Evolutionary conservation across 2,329 filamentous ascomycete genomes (phyloP).

Genomic region (Lachnellula suecica): DNA sequence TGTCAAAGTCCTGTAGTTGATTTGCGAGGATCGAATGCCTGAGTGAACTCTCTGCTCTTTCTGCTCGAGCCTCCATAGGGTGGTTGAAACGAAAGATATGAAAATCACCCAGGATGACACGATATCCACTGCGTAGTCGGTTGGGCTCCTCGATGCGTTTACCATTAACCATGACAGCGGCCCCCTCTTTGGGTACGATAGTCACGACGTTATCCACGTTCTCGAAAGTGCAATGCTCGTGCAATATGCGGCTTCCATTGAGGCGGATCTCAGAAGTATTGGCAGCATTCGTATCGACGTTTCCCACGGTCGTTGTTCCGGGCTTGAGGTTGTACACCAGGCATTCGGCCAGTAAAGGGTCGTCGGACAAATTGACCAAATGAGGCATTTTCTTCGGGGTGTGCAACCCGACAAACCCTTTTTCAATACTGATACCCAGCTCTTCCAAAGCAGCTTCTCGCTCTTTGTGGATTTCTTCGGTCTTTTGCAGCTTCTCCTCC

Average conservation of each 20-base stretch:
- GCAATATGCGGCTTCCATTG: constrained; percentile 89
- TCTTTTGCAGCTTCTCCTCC: constrained; percentile 95
- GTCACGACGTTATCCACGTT: constrained; percentile 93
- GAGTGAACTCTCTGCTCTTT: constrained; percentile 84
- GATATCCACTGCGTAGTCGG: constrained; percentile 85
- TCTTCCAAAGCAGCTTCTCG: constrained; percentile 93
- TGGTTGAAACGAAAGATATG: constrained; percentile 99
- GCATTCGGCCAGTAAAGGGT: constrained; percentile 91
- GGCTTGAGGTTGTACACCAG: constrained; percentile 98
- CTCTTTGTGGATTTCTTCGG: constrained; percentile 96
- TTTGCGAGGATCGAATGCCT: constrained; percentile 75
- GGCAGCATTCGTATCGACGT: constrained; percentile 79
- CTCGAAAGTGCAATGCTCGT: constrained; percentile 92
- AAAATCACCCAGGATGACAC: constrained; percentile 95
- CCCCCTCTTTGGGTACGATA: constrained; percentile 83
- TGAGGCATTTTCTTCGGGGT: constrained; percentile 99
- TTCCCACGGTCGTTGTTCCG: constrained; percentile 89
- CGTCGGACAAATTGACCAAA: constrained; percentile 95
- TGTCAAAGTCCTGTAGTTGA: constrained; percentile 51
- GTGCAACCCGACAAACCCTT: constrained; percentile 91
- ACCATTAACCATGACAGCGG: constrained; percentile 97
- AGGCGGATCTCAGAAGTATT: constrained; percentile 83
- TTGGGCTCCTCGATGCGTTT: constrained; percentile 83
- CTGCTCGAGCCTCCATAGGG: constrained; percentile 90
- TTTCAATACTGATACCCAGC: constrained; percentile 97